Percentiles rank a stretch among this genome's conserved stretches.
These are phyloP conservation scores for Aureobasidium sp. DNA, from an alignment of 2,329 filamentous ascomycete species.

Conservation along the genomic window DNA sequence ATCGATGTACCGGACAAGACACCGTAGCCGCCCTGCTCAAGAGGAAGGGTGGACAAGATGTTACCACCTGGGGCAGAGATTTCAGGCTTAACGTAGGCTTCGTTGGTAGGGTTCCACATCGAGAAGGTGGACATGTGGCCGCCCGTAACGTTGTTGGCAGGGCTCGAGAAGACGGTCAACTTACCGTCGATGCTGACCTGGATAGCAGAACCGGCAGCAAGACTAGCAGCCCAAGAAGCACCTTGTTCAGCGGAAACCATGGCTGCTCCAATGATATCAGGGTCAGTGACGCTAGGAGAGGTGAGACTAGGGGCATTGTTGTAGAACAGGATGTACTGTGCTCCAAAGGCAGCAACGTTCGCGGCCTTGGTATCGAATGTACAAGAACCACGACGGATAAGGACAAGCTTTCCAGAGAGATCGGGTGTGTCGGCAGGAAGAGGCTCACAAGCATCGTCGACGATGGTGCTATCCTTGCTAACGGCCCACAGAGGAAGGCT, in stretches of 20 bases:
- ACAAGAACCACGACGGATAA: constrained; percentile 52
- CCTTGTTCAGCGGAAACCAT: constrained; percentile 21
- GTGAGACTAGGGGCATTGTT: constrained; percentile 34
- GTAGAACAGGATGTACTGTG: constrained; percentile 53
- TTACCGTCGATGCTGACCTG: constrained; percentile 18
- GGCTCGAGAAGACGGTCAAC: constrained; percentile 13
- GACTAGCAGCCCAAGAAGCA: constrained; percentile 17
- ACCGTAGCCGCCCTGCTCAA: constrained; percentile 37
- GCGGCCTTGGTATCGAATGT: constrained; percentile 46
- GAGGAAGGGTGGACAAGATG: constrained; percentile 49
- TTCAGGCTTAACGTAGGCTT: constrained; percentile 49
- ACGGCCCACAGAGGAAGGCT: constrained; percentile 27
- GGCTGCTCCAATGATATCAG: constrained; percentile 17
- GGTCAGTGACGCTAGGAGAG: not conserved
- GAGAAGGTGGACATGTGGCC: constrained; percentile 47
- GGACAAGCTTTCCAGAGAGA: constrained; percentile 48
- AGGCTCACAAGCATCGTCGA: constrained; percentile 44
- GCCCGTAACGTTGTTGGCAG: constrained; percentile 27
- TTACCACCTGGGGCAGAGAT: constrained; percentile 48
- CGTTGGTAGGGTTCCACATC: constrained; percentile 54
- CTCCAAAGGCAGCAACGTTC: constrained; percentile 47
- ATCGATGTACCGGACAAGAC: constrained; percentile 51
- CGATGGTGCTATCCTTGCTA: constrained; percentile 40
- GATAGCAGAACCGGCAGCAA: constrained; percentile 16
- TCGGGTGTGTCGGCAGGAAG: constrained; percentile 48